Evolutionary conservation across 306 rosid genomes (phyloP), one percentile per base, ranked within the genome.

Genomic region (Macrotyloma uniflorum): DNA sequence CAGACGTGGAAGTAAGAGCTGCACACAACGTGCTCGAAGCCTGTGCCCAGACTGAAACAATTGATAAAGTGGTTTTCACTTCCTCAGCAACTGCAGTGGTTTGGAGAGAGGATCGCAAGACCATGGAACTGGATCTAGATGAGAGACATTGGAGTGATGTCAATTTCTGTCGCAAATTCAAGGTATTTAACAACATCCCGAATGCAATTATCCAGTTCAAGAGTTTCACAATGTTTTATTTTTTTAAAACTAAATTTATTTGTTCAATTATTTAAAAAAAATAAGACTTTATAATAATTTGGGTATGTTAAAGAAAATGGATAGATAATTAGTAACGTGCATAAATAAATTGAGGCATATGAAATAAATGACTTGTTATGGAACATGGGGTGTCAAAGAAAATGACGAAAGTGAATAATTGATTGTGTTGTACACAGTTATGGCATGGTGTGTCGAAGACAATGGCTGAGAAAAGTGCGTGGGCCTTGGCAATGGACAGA

Each of bases 371-470:
- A 28, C 3, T 11, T 5, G 66, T 20, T 61, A 61, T 26, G 26
- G 40, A 30, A 49, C n/a, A 26, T 36, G 61, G 46, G 55, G 14
- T 74, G 69, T 11, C 30, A 22, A n/a, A 22, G 11, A 1, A 22
- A 59, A 13, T 10, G 63, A 32, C 28, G 0, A 26, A 35, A 80
- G 18, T 47, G 71, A 61, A 15, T 51, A 73, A 72, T 72, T 57
- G 76, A 14, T 12, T 55, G 46, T 0, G 46, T 7, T 55, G 11
- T 1, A 66, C 91, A 94, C 91, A 94, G 98, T 67, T 94, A 65
- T 94, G 98, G 98, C 97, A 90, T n/a, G 97, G 87, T n/a, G 67
- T 92, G 58, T 92, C 98, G 4, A 94, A 94, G 80, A 90, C 98
- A 40, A 50, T 89, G 20, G 83, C 97, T 1, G 98, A 94, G 83